Evolutionary conservation across 129 eudicot species (phyloP).

Genomic region (Logfia minima): DNA sequence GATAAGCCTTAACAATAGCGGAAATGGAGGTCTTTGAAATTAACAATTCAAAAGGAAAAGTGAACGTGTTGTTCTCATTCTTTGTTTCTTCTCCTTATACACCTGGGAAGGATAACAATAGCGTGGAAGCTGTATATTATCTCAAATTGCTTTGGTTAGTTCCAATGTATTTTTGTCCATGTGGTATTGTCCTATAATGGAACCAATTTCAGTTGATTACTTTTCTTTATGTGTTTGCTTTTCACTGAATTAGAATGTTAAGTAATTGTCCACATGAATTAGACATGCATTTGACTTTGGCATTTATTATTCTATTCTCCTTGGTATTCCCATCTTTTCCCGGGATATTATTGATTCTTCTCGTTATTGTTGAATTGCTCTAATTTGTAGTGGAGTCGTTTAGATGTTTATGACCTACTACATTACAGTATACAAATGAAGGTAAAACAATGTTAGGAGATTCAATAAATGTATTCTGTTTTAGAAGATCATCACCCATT

Average conservation of each 20-base stretch:
- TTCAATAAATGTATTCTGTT: not conserved
- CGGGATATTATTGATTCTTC: not conserved
- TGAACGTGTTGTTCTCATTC: not conserved
- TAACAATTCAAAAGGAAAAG: not conserved
- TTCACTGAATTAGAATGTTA: not conserved
- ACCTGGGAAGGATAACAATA: not conserved
- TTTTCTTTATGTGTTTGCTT: not conserved
- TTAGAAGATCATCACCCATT: not conserved
- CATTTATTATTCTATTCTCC: not conserved
- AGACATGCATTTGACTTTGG: not conserved
- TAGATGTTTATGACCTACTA: constrained; percentile 14
- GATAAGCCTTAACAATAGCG: too few species aligned
- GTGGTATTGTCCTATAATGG: not conserved
- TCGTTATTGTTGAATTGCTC: not conserved
- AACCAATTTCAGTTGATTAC: not conserved
- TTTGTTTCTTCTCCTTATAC: not conserved
- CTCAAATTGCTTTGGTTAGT: not conserved
- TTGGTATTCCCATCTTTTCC: not conserved
- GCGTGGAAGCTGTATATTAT: not conserved
- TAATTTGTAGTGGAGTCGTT: not conserved
- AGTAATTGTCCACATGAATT: not conserved
- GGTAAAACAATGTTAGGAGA: not conserved
- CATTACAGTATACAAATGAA: constrained; percentile 5
- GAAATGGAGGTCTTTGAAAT: too few species aligned
- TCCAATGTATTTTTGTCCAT: not conserved